These are phyloP conservation scores for Phyllostachys edulis DNA, from an alignment of 176 grass and related monocot species.

Conservation along the genomic window DNA sequence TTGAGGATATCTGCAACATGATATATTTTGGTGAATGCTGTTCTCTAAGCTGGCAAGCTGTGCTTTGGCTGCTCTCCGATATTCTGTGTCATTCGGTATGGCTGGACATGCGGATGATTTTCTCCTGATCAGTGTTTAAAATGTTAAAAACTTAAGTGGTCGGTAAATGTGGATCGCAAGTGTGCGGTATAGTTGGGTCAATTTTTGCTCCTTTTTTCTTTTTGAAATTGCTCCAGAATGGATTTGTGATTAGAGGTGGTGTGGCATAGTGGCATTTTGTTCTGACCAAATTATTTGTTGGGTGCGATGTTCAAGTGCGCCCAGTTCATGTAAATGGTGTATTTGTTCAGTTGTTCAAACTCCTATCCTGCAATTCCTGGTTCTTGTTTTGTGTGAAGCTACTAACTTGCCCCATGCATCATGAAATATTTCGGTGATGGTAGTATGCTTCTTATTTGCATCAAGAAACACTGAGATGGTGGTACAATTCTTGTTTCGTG, in stretches of 20 bases:
- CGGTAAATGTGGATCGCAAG: slow-evolving; percentile 32
- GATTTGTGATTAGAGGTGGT: slow-evolving; percentile 46
- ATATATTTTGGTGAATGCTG: slow-evolving; percentile 28
- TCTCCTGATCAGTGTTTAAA: slow-evolving; percentile 5
- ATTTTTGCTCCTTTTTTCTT: slow-evolving; percentile 15
- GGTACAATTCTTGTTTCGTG: not conserved
- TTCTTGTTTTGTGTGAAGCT: slow-evolving; percentile 1
- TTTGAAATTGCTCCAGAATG: slow-evolving; percentile 33
- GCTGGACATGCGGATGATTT: not conserved
- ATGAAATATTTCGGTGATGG: not conserved
- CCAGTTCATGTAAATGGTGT: slow-evolving; percentile 44
- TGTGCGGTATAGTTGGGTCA: slow-evolving; percentile 31
- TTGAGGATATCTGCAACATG: slow-evolving; percentile 57
- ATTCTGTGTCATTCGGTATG: not conserved
- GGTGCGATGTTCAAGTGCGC: slow-evolving; percentile 19
- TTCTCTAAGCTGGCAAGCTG: slow-evolving; percentile 22
- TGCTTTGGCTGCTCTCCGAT: not conserved
- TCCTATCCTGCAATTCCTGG: not conserved
- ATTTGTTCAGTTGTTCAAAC: slow-evolving; percentile 4
- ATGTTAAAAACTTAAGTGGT: not conserved
- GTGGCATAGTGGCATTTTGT: slow-evolving; percentile 34
- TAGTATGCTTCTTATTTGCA: not conserved
- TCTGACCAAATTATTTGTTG: slow-evolving; percentile 45
- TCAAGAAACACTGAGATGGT: not conserved
- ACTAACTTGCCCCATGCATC: not conserved